These are phyloP conservation scores for Coccinonectria pachysandricola DNA, from an alignment of 2,329 filamentous ascomycete species.

Conservation along the genomic window DNA sequence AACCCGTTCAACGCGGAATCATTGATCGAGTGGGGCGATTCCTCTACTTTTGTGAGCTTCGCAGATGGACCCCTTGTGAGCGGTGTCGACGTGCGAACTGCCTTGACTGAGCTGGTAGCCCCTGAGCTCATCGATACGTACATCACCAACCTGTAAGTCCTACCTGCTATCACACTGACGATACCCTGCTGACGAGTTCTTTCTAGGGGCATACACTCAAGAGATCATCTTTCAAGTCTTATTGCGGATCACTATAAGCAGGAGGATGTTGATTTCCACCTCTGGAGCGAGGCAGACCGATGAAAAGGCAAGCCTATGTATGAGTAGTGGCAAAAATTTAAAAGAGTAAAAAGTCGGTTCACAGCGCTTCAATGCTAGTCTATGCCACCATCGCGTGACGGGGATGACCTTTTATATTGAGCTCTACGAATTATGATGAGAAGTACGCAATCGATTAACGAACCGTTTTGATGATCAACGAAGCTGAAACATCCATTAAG, in stretches of 20 bases:
- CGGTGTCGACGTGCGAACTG: slow-evolving; percentile 66
- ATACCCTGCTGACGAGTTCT: slow-evolving; percentile 3
- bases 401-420: too few species aligned
- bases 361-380: too few species aligned
- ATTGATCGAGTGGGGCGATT: slow-evolving; percentile 78
- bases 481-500: too few species aligned
- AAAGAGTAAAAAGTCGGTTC: slow-evolving; percentile 7
- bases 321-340: slow-evolving; percentile 2
- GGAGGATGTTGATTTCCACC: slow-evolving; percentile 57
- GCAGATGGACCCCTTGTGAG: slow-evolving; percentile 72
- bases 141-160: slow-evolving; percentile 63
- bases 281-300: slow-evolving; percentile 28
- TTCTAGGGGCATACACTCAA: slow-evolving; percentile 53
- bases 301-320: slow-evolving; percentile 5
- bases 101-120: slow-evolving; percentile 72
- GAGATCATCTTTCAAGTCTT: slow-evolving; percentile 62
- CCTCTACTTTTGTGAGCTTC: slow-evolving; percentile 65
- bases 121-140: slow-evolving; percentile 69
- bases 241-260: slow-evolving; percentile 66
- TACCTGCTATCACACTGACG: too few species aligned
- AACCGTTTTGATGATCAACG: too few species aligned
- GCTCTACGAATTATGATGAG: too few species aligned
- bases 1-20: slow-evolving; percentile 75
- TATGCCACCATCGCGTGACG: too few species aligned
- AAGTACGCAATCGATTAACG: too few species aligned